Evolutionary conservation across 169 alveolate species (phyloP).

Genomic region (Plasmodium sp.): DNA sequence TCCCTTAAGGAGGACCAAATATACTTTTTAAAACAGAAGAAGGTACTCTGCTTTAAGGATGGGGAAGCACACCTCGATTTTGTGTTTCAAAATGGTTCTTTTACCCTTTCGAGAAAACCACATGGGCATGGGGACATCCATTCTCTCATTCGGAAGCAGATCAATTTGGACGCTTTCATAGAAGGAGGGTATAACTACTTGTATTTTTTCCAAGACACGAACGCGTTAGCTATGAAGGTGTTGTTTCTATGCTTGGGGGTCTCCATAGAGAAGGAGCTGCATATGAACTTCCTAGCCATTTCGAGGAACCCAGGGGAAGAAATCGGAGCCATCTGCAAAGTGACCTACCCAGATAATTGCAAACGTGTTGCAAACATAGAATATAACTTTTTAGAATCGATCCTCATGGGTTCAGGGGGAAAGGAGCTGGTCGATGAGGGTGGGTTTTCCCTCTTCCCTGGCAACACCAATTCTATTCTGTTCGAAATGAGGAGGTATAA

Average conservation of each 20-base stretch:
- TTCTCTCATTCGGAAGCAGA: slow-evolving; percentile 85
- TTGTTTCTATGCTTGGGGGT: slow-evolving; percentile 91
- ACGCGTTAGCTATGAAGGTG: slow-evolving; percentile 89
- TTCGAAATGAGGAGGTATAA: slow-evolving; percentile 86
- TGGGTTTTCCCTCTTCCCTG: slow-evolving; percentile 91
- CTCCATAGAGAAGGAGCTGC: slow-evolving; percentile 82
- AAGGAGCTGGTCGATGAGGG: slow-evolving; percentile 83
- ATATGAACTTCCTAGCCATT: slow-evolving; percentile 88
- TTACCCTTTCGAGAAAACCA: slow-evolving; percentile 90
- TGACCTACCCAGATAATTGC: slow-evolving; percentile 79
- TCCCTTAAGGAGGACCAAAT: slow-evolving; percentile 86
- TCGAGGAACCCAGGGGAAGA: slow-evolving; percentile 94
- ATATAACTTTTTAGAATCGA: slow-evolving; percentile 90
- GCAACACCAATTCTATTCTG: slow-evolving; percentile 89
- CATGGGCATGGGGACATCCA: slow-evolving; percentile 97
- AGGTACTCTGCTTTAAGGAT: slow-evolving; percentile 92
- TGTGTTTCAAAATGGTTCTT: slow-evolving; percentile 77
- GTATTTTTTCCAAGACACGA: slow-evolving; percentile 92
- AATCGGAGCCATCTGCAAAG: slow-evolving; percentile 89
- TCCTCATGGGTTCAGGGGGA: slow-evolving; percentile 84
- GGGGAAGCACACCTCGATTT: slow-evolving; percentile 89
- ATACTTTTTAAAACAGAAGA: slow-evolving; percentile 89
- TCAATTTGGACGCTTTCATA: slow-evolving; percentile 84
- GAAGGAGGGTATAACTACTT: slow-evolving; percentile 89
- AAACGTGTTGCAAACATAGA: slow-evolving; percentile 88